A percentile compares a stretch with the other conserved stretches of the same genome.
phyloP scores from a whole-genome alignment of 2,329 filamentous ascomycete species.

The Pyricularia sp. region DNA sequence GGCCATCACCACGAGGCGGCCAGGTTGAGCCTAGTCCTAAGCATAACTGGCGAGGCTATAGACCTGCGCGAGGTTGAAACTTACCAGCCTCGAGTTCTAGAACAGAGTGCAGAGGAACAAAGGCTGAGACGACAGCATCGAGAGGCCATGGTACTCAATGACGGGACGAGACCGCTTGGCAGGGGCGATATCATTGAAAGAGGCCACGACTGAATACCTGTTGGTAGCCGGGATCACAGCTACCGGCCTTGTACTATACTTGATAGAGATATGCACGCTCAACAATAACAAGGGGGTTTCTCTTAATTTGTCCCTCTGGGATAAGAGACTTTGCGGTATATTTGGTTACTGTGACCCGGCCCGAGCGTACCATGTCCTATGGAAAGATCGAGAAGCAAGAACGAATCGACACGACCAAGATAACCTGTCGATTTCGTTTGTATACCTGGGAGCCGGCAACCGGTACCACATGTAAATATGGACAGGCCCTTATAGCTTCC shows the following conservation, averaged over 20 bases:
- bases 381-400: background rate
- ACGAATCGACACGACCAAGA: background rate
- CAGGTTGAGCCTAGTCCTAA: conserved; percentile 21
- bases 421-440: background rate
- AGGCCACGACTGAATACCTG: conserved; percentile 27
- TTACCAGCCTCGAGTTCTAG: conserved; percentile 28
- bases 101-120: conserved; percentile 57
- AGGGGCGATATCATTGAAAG: conserved; percentile 72
- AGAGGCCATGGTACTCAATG: conserved; percentile 86
- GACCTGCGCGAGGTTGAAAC: conserved; percentile 1
- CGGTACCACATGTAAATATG: background rate
- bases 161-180: conserved; percentile 66
- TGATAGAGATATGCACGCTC: background rate
- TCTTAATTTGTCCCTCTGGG: background rate
- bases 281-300: background rate
- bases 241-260: conserved; percentile 1
- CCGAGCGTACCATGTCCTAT: background rate
- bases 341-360: background rate
- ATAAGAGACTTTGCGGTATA: background rate
- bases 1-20: background rate
- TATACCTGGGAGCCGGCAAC: background rate
- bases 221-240: background rate
- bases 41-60: conserved; percentile 16
- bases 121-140: conserved; percentile 65
- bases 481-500: background rate